phyloP scores from a whole-genome alignment of 495 filamentous ascomycete species.

The Xylaria bambusicola region DNA sequence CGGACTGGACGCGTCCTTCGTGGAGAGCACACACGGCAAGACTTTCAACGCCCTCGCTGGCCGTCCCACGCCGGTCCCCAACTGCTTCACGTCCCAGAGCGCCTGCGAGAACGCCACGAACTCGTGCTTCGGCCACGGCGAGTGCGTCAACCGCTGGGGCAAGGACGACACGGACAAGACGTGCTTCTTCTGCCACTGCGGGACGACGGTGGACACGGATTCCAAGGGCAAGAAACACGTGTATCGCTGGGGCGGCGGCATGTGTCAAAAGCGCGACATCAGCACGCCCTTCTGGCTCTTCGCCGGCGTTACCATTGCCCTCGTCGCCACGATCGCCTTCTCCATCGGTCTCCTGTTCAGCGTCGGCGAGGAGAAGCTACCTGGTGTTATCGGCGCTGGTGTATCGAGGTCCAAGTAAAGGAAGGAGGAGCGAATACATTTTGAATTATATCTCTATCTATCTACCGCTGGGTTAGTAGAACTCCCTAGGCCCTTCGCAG shows the following conservation, averaged over 20 bases:
- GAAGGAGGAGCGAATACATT: neutral
- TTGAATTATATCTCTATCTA: neutral
- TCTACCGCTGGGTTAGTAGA: neutral
- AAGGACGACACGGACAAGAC: constrained; percentile 35
- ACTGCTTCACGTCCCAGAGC: constrained; percentile 66
- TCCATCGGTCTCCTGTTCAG: constrained; percentile 74
- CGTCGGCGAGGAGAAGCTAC: constrained; percentile 77
- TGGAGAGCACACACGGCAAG: constrained; percentile 27
- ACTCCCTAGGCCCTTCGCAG: neutral
- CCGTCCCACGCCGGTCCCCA: constrained; percentile 36
- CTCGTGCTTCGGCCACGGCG: constrained; percentile 75
- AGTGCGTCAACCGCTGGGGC: constrained; percentile 63
- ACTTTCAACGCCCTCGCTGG: constrained; percentile 29
- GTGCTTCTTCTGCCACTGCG: constrained; percentile 81
- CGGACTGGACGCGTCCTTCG: constrained; percentile 19
- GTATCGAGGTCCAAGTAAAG: constrained; percentile 62
- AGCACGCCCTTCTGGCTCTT: constrained; percentile 86
- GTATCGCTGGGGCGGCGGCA: constrained; percentile 73
- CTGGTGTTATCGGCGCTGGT: constrained; percentile 84
- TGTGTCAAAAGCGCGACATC: constrained; percentile 91
- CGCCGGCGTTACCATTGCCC: constrained; percentile 64
- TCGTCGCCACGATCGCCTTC: constrained; percentile 61
- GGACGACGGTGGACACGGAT: constrained; percentile 47
- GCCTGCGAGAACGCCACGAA: constrained; percentile 64
- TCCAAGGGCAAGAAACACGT: constrained; percentile 39